Evolutionary conservation across 208 protist genomes (phyloP), one percentile per base, ranked within the genome.

Genomic region (Jaenimonas drosophilae): DNA sequence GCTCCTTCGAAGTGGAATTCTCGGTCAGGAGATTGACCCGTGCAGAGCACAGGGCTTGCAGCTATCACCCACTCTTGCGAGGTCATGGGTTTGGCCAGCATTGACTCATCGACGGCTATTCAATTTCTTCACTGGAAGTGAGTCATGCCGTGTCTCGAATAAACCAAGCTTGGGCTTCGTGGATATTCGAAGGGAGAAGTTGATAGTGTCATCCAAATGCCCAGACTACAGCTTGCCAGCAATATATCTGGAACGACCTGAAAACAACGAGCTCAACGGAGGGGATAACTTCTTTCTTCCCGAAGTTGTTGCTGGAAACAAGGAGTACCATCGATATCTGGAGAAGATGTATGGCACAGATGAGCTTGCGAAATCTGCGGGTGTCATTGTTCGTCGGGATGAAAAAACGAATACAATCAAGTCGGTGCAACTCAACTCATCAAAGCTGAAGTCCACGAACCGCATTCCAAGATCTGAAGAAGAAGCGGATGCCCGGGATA

Each of bases 161-260:
- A 27, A 43, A 4, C 37, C 2, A n/a, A 21, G 48, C n/a, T 64
- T 75, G 14, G 63, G 59, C 1, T 76, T 60, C 45, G n/a, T 81
- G 2, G 67, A 72, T 33, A 32, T 44, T 16, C 53, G 52, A 3
- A 48, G 41, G 32, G 59, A 56, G 5, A 36, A 64, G 26, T 43
- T 86, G 39, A 37, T 80, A 11, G 46, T 86, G 4, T 68, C 58
- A 11, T 38, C 69, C 4, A 28, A 36, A 17, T 86, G 76, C 43
- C 21, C 17, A n/a, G 46, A 65, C 41, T 61, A 51, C 3, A 31
- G 24, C 30, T 30, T 23, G 40, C 68, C 67, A 14, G 44, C 28
- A 5, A 46, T 86, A 9, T 68, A 70, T 37, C 29, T 81, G 17
- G 59, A 86, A 12, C 52, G 56, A 0, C 68, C 76, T 4, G 49